These are phyloP conservation scores for Kitagawia praeruptora DNA, from an alignment of 129 eudicot genomes.

Conservation along the genomic window DNA sequence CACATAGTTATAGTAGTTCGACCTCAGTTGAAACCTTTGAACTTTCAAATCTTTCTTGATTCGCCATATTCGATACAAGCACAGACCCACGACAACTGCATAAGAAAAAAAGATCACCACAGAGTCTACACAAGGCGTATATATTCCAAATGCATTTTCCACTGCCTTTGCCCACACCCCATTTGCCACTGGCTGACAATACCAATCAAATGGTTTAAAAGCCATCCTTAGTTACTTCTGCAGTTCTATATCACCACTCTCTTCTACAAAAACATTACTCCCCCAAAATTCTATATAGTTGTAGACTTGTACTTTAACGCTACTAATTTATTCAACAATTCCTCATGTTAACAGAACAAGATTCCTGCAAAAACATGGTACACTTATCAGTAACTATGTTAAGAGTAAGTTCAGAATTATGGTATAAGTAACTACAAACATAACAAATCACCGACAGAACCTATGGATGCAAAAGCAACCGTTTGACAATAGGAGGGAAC, in stretches of 20 bases:
- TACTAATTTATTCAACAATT: background rate
- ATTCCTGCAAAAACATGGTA: conserved; percentile 2
- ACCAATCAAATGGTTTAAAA: conserved; percentile 37
- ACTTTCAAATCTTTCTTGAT: conserved; percentile 23
- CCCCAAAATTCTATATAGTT: background rate
- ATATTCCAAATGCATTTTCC: conserved; percentile 39
- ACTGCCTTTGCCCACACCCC: conserved; percentile 45
- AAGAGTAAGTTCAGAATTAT: background rate
- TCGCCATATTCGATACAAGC: conserved; percentile 44
- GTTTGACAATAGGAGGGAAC: background rate
- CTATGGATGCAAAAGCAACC: background rate
- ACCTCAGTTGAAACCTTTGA: conserved; percentile 31
- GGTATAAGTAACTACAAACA: background rate
- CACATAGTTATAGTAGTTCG: conserved; percentile 31
- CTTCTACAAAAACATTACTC: conserved; percentile 3
- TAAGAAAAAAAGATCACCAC: conserved; percentile 36
- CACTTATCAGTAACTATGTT: no score
- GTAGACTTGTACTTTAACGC: background rate
- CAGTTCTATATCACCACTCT: background rate
- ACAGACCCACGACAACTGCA: conserved; percentile 30
- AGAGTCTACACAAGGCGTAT: conserved; percentile 47
- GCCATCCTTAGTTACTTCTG: conserved; percentile 22
- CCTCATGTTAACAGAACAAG: no score
- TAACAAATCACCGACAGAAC: background rate
- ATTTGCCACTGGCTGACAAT: conserved; percentile 42